Evolutionary conservation across 2,329 filamentous ascomycete genomes (phyloP).

Genomic region (Aureobasidium melanogenum): DNA sequence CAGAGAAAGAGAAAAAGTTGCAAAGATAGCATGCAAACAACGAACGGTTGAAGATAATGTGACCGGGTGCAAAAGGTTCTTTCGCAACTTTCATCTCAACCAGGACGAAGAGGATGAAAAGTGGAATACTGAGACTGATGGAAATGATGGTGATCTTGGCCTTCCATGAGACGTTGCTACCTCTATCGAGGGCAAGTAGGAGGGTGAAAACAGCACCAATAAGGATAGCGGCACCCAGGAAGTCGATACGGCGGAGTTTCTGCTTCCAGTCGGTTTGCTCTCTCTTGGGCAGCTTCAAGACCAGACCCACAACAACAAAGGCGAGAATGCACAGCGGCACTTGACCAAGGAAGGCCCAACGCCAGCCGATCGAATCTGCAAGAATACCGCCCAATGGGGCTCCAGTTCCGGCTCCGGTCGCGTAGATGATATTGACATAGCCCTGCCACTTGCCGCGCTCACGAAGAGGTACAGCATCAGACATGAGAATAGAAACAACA

Average conservation of each 20-base stretch:
- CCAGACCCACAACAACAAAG: slow-evolving; percentile 53
- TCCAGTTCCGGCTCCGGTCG: slow-evolving; percentile 57
- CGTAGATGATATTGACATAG: slow-evolving; percentile 63
- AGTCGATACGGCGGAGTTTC: slow-evolving; percentile 63
- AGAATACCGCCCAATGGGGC: slow-evolving; percentile 62
- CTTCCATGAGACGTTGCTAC: slow-evolving; percentile 63
- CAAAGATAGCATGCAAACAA: slow-evolving; percentile 60
- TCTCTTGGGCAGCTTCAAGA: slow-evolving; percentile 51
- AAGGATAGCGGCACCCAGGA: slow-evolving; percentile 59
- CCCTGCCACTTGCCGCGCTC: slow-evolving; percentile 68
- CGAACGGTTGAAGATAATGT: slow-evolving; percentile 59
- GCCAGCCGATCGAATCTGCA: slow-evolving; percentile 66
- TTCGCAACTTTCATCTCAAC: slow-evolving; percentile 59
- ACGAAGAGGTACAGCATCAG: slow-evolving; percentile 60
- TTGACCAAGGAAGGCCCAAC: slow-evolving; percentile 67
- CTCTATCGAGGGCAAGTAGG: slow-evolving; percentile 62
- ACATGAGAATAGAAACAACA: slow-evolving; percentile 59
- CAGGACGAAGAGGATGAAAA: slow-evolving; percentile 59
- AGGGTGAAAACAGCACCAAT: slow-evolving; percentile 57
- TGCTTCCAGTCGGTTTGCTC: slow-evolving; percentile 54
- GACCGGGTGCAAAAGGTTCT: slow-evolving; percentile 66
- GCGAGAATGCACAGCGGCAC: slow-evolving; percentile 60
- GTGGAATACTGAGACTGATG: slow-evolving; percentile 45
- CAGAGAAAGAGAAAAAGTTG: slow-evolving; percentile 63
- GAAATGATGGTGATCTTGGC: slow-evolving; percentile 49